Evolutionary conservation across 2,329 filamentous ascomycete genomes (phyloP).

Genomic region (Alternaria sp.): DNA sequence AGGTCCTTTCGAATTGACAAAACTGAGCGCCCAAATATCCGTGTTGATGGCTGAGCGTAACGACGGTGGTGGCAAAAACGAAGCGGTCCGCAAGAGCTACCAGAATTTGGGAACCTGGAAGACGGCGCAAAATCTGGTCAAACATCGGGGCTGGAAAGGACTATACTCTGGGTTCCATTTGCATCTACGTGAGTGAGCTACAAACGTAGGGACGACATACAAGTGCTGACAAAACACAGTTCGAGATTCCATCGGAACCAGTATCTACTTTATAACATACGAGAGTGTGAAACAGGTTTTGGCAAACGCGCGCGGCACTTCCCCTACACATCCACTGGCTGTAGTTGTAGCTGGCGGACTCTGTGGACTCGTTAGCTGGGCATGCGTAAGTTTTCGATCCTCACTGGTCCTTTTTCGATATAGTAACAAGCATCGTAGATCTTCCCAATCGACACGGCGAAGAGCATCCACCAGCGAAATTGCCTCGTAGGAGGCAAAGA

Average conservation of each 20-base stretch:
- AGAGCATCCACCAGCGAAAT: slow-evolving; percentile 85
- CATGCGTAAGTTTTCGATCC: slow-evolving; percentile 65
- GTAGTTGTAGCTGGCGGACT: slow-evolving; percentile 80
- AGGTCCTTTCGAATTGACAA: slow-evolving; percentile 89
- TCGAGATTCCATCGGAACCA: slow-evolving; percentile 82
- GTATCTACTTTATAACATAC: slow-evolving; percentile 89
- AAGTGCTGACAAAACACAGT: slow-evolving; percentile 60
- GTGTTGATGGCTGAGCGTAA: slow-evolving; percentile 74
- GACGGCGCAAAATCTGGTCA: slow-evolving; percentile 79
- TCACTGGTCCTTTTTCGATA: background rate
- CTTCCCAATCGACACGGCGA: slow-evolving; percentile 77
- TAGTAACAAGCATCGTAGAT: slow-evolving; percentile 50
- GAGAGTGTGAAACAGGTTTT: slow-evolving; percentile 85
- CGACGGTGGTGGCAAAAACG: slow-evolving; percentile 52
- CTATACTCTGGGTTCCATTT: slow-evolving; percentile 83
- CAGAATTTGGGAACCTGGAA: slow-evolving; percentile 79
- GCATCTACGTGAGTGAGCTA: slow-evolving; percentile 70
- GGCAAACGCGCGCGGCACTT: slow-evolving; percentile 75
- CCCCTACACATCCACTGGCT: slow-evolving; percentile 79
- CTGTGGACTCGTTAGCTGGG: slow-evolving; percentile 86
- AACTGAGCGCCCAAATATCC: slow-evolving; percentile 85
- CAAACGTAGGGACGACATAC: background rate
- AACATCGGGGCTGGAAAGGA: slow-evolving; percentile 74
- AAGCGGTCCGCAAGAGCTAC: slow-evolving; percentile 64
- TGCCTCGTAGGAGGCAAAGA: slow-evolving; percentile 74